These are phyloP conservation scores for Septoria petroselini DNA, from an alignment of 2,329 filamentous ascomycete species.

Conservation along the genomic window DNA sequence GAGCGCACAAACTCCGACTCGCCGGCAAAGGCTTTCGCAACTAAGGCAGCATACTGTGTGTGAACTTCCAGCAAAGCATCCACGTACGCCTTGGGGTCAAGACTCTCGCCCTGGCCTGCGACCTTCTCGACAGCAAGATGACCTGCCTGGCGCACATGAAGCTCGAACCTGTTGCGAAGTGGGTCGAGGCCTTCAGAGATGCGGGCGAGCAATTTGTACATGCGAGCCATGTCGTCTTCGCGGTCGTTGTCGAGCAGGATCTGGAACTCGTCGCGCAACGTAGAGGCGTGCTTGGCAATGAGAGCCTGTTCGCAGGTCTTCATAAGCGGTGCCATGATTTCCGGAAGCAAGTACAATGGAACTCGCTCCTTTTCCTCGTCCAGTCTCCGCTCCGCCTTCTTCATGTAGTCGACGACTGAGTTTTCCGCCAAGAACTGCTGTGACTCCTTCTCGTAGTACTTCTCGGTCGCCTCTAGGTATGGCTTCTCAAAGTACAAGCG, in stretches of 20 bases:
- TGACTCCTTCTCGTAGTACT: slow-evolving; percentile 89
- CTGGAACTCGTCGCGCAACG: slow-evolving; percentile 96
- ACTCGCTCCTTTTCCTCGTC: slow-evolving; percentile 94
- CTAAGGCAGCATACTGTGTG: slow-evolving; percentile 84
- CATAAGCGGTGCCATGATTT: slow-evolving; percentile 81
- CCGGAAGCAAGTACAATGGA: slow-evolving; percentile 81
- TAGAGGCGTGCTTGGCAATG: slow-evolving; percentile 78
- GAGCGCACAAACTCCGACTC: slow-evolving; percentile 97
- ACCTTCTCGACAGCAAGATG: slow-evolving; percentile 87
- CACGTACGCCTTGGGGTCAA: slow-evolving; percentile 96
- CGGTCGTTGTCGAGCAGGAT: slow-evolving; percentile 88
- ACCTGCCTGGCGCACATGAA: slow-evolving; percentile 86
- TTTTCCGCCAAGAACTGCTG: slow-evolving; percentile 94
- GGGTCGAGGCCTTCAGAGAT: slow-evolving; percentile 92
- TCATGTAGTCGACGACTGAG: slow-evolving; percentile 98
- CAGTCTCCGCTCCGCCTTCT: slow-evolving; percentile 88
- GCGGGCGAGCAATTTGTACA: slow-evolving; percentile 87
- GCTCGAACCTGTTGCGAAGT: slow-evolving; percentile 80
- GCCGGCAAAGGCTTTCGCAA: slow-evolving; percentile 88
- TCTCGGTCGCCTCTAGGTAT: slow-evolving; percentile 78
- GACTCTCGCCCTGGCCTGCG: slow-evolving; percentile 77
- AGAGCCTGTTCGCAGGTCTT: slow-evolving; percentile 84
- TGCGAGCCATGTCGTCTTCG: slow-evolving; percentile 90
- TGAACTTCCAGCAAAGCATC: slow-evolving; percentile 93
- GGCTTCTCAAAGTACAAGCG: slow-evolving; percentile 87